These are phyloP conservation scores for Dioscorea alata DNA, from an alignment of 106 monocot genomes.

Conservation along the genomic window DNA sequence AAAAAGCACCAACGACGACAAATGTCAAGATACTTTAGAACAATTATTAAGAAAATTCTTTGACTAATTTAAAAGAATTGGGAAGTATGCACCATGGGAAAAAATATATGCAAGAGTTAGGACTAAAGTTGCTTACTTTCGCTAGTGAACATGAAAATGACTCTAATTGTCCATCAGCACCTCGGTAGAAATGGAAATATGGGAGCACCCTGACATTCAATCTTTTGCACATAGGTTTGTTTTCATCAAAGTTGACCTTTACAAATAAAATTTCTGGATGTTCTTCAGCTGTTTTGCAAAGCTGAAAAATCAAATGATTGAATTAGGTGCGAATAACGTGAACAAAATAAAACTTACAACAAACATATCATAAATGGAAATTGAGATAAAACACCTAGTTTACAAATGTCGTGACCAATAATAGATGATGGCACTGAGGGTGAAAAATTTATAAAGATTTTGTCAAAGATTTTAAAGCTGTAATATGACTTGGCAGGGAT, in stretches of 20 bases:
- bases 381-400: too few relatives aligned
- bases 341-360: neutral
- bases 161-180: conserved; percentile 83
- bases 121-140: conserved; percentile 42
- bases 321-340: neutral
- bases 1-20: too few relatives aligned
- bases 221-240: conserved; percentile 96
- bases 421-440: too few relatives aligned
- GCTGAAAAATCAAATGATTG: conserved; percentile 35
- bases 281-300: conserved; percentile 79
- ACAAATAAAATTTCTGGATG: conserved; percentile 78
- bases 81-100: too few relatives aligned
- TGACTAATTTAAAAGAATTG: too few relatives aligned
- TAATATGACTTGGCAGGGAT: too few relatives aligned
- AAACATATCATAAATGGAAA: too few relatives aligned
- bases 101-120: neutral
- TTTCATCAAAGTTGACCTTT: conserved; percentile 95
- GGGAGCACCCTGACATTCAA: conserved; percentile 94
- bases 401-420: too few relatives aligned
- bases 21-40: too few relatives aligned
- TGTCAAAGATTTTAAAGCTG: too few relatives aligned
- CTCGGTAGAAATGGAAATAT: conserved; percentile 97
- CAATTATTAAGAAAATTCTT: too few relatives aligned
- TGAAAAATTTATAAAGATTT: too few relatives aligned
- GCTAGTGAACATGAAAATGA: conserved; percentile 90